Percentiles rank a stretch among this genome's conserved stretches.
These are phyloP conservation scores for Pyracantha coccinea DNA, from an alignment of 331 rosid species.

Conservation along the genomic window DNA sequence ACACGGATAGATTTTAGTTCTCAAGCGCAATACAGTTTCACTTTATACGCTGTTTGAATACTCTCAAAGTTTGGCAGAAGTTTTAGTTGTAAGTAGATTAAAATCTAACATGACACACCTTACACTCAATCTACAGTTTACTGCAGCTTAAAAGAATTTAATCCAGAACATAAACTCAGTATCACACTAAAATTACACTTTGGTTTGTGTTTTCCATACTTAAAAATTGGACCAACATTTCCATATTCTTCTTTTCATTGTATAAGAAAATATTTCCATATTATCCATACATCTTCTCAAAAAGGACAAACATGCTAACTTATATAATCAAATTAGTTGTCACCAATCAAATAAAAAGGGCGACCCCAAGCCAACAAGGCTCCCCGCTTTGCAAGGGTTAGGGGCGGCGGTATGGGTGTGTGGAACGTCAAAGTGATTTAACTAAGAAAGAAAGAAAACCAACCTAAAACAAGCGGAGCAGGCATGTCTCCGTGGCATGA, in stretches of 20 bases:
- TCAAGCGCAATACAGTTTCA: background rate
- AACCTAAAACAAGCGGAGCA: background rate
- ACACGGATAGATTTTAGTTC: background rate
- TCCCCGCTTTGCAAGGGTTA: no score
- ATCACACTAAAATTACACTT: no score
- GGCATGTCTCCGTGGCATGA: background rate
- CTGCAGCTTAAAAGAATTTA: background rate
- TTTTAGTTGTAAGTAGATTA: background rate
- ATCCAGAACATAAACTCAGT: background rate
- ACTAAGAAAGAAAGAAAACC: background rate
- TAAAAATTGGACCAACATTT: background rate
- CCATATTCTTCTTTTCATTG: background rate
- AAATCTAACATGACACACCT: background rate
- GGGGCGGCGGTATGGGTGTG: no score
- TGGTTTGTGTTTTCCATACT: no score
- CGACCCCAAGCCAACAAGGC: no score
- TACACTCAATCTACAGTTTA: background rate
- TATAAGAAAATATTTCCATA: background rate
- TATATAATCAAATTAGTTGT: no score
- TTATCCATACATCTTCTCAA: background rate
- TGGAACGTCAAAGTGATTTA: background rate
- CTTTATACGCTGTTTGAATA: background rate
- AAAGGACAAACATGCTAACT: no score
- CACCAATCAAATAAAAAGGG: no score
- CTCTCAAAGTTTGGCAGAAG: background rate